These are phyloP conservation scores for Trichoderma sp. DNA, from an alignment of 2,329 filamentous ascomycete species.

Conservation along the genomic window DNA sequence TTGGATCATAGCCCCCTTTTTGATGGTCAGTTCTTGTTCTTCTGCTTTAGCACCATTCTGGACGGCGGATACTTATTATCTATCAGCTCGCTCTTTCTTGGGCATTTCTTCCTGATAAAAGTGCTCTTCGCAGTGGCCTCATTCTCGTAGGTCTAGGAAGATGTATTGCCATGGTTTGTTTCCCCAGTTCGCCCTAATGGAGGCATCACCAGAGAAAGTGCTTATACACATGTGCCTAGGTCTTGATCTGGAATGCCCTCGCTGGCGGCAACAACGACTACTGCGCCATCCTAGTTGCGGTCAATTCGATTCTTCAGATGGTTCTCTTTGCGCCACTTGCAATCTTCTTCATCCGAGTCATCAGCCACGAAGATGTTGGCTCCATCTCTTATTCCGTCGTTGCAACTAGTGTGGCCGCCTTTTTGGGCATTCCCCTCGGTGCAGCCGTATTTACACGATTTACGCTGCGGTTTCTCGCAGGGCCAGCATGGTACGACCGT, in stretches of 20 bases:
- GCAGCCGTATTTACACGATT: slow-evolving; percentile 78
- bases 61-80: background rate
- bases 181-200: background rate
- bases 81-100: slow-evolving; percentile 67
- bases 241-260: slow-evolving; percentile 67
- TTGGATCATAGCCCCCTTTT: slow-evolving; percentile 78
- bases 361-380: slow-evolving; percentile 51
- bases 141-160: slow-evolving; percentile 82
- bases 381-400: slow-evolving; percentile 63
- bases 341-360: slow-evolving; percentile 69
- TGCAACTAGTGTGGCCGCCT: slow-evolving; percentile 79
- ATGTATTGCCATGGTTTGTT: slow-evolving; percentile 80
- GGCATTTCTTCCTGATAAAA: slow-evolving; percentile 64
- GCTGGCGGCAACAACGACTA: slow-evolving; percentile 79
- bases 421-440: slow-evolving; percentile 79
- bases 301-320: slow-evolving; percentile 76
- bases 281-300: slow-evolving; percentile 76
- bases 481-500: slow-evolving; percentile 63
- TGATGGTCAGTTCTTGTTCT: slow-evolving; percentile 63
- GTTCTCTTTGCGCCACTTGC: slow-evolving; percentile 70
- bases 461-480: slow-evolving; percentile 54
- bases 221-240: slow-evolving; percentile 30
- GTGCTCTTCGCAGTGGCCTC: slow-evolving; percentile 63
- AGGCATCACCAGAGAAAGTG: background rate
- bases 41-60: too few relatives aligned